Evolutionary conservation across 1,284 basidiomycete species (phyloP).

Genomic region (Mycena sp.): DNA sequence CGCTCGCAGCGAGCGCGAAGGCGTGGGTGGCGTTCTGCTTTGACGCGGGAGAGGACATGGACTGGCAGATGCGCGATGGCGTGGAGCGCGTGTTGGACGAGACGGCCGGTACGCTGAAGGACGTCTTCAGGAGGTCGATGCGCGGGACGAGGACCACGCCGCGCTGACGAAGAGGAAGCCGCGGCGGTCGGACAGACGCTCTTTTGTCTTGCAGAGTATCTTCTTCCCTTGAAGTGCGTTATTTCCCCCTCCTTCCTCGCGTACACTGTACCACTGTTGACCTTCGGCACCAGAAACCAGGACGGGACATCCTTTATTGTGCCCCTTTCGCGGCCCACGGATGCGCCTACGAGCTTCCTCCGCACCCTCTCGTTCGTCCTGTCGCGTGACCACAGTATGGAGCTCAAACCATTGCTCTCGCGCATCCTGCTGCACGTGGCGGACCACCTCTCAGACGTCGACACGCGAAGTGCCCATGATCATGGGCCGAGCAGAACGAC

Average conservation of each 20-base stretch:
- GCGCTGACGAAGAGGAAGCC: conserved; percentile 75
- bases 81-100: conserved; percentile 65
- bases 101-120: conserved; percentile 70
- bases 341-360: conserved; percentile 65
- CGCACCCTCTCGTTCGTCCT: conserved; percentile 67
- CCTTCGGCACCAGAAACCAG: conserved; percentile 50
- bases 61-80: conserved; percentile 37
- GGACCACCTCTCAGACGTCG: conserved; percentile 68
- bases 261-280: conserved; percentile 7
- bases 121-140: conserved; percentile 78
- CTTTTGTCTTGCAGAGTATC: conserved; percentile 62
- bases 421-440: conserved; percentile 69
- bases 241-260: not conserved
- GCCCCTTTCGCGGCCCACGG: conserved; percentile 59
- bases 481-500: conserved; percentile 71
- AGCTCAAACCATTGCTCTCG: conserved; percentile 68
- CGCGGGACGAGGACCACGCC: conserved; percentile 61
- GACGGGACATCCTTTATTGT: conserved; percentile 64
- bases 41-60: conserved; percentile 26
- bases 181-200: conserved; percentile 68
- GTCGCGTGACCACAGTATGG: conserved; percentile 63
- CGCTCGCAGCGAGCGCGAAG: conserved; percentile 60
- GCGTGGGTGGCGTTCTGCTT: conserved; percentile 61
- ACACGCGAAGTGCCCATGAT: conserved; percentile 64
- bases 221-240: conserved; percentile 62